Evolutionary conservation across 148 eudicot species (phyloP).

Genomic region (Chenopodium quinoa): DNA sequence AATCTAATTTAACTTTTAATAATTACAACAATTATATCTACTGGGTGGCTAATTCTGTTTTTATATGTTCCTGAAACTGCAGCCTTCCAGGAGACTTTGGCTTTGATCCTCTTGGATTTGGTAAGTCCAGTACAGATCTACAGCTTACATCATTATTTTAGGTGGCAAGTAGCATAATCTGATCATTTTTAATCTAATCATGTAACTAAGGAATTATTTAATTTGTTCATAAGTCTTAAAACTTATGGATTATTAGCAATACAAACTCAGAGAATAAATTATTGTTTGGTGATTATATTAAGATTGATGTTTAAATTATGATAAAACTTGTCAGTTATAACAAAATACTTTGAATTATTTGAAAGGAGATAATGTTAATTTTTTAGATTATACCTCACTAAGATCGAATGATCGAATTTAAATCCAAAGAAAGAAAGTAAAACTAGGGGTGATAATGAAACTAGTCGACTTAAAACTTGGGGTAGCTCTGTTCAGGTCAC

Average conservation of each 20-base stretch:
- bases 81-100: conserved; percentile 99
- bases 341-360: no score
- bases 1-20: not conserved
- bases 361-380: no score
- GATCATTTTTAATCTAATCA: not conserved
- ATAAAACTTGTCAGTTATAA: no score
- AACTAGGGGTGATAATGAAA: not conserved
- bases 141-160: not conserved
- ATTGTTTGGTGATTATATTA: not conserved
- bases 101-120: conserved; percentile 96
- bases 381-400: no score
- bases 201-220: not conserved
- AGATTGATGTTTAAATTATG: no score
- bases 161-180: not conserved
- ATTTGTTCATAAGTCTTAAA: not conserved
- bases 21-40: no score
- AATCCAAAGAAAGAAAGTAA: not conserved
- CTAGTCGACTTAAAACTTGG: not conserved
- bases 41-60: not conserved
- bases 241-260: no score
- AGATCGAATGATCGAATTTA: no score
- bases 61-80: conserved; percentile 26
- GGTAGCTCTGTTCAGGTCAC: no score
- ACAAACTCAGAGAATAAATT: no score
- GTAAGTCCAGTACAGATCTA: conserved; percentile 33